Evolutionary conservation across 2,329 filamentous ascomycete species (phyloP).

Genomic region (Monosporascus sp.): DNA sequence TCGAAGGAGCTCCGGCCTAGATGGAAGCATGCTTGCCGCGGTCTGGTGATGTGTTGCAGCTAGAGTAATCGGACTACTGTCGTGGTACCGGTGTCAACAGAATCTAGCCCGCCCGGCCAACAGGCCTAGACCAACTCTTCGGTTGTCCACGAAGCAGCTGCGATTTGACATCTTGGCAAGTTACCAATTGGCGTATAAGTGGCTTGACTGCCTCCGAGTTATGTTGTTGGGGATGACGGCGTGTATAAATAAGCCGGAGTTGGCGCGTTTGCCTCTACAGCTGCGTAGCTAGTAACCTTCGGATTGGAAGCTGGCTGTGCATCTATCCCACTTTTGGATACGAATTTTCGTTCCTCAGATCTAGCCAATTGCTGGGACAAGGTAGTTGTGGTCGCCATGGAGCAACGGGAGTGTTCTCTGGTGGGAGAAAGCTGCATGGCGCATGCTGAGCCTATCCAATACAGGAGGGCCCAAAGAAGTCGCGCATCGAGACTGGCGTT

Average conservation of each 20-base stretch:
- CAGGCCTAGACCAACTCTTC: conserved; percentile 44
- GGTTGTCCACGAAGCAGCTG: conserved; percentile 28
- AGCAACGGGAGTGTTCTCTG: conserved; percentile 10
- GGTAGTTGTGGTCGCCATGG: conserved; percentile 10
- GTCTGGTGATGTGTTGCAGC: conserved; percentile 26
- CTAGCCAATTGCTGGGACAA: conserved; percentile 9
- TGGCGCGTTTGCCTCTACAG: conserved; percentile 33
- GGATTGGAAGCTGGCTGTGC: conserved; percentile 1
- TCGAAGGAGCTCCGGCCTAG: conserved; percentile 3
- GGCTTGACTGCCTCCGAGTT: conserved; percentile 20
- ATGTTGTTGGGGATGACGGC: conserved; percentile 42
- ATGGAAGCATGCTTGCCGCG: conserved; percentile 21
- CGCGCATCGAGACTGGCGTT: no score
- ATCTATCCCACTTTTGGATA: conserved; percentile 8
- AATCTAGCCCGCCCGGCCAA: conserved; percentile 34
- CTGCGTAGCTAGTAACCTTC: conserved; percentile 28
- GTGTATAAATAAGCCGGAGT: conserved; percentile 39
- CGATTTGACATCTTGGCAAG: conserved; percentile 29
- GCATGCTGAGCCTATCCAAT: neutral
- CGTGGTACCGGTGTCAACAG: conserved; percentile 37
- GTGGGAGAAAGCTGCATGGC: conserved; percentile 5
- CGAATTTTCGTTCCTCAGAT: conserved; percentile 6
- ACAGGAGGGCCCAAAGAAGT: neutral
- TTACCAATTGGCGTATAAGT: conserved; percentile 22
- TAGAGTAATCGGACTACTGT: conserved; percentile 34